Conservation (phyloP, 768 basidiomycete species). For the Russula emetica region DNA sequence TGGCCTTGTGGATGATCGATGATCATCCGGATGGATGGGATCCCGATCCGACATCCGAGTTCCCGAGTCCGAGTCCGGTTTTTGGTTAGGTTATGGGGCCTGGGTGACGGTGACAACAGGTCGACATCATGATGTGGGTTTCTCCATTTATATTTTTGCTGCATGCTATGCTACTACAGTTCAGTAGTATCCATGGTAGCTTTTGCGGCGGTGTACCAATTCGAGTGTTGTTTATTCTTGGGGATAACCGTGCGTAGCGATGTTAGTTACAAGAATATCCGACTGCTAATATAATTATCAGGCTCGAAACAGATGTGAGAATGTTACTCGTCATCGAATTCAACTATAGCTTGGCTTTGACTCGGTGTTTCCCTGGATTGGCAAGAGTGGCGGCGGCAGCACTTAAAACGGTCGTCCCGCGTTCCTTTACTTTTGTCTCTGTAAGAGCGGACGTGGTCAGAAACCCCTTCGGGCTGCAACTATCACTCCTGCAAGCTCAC, state of each 20-base stretch:
- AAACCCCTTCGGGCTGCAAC: neutral
- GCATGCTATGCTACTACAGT: too few relatives aligned
- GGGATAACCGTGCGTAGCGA: neutral
- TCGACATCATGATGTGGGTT: too few relatives aligned
- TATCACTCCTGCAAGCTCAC: conserved; percentile 45
- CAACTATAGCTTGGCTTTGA: conserved; percentile 58
- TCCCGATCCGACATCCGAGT: too few relatives aligned
- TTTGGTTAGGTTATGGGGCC: too few relatives aligned
- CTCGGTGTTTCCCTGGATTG: conserved; percentile 34
- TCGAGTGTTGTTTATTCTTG: neutral
- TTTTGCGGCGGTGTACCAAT: neutral
- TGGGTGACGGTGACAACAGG: too few relatives aligned
- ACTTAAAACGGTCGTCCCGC: conserved; percentile 63
- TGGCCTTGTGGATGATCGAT: too few relatives aligned
- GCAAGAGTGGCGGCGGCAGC: conserved; percentile 77
- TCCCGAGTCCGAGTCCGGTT: too few relatives aligned
- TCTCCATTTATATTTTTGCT: too few relatives aligned
- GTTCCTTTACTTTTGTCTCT: conserved; percentile 90
- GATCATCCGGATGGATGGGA: too few relatives aligned
- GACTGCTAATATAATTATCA: neutral
- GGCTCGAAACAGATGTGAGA: neutral
- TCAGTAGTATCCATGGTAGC: neutral
- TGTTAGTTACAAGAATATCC: neutral
- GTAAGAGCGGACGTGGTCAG: conserved; percentile 7
- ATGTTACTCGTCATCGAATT: neutral